A percentile compares a stretch with the other conserved stretches of the same genome.
These are phyloP conservation scores for Microsporum ferrugineum DNA, from an alignment of 2,329 filamentous ascomycete genomes.

Conservation along the genomic window DNA sequence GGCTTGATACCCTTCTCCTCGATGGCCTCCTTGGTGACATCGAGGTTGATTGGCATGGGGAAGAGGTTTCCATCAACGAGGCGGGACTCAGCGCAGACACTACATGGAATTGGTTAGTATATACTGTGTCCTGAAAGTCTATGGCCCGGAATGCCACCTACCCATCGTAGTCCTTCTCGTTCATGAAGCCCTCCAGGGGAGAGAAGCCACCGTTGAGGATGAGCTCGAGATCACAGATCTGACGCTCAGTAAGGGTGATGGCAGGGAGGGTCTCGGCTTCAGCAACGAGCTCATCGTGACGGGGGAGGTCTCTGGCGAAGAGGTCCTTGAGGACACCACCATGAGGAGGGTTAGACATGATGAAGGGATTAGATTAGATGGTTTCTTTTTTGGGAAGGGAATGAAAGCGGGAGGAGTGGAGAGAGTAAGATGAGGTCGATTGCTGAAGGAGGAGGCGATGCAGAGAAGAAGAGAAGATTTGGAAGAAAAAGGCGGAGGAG, in stretches of 20 bases:
- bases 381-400: not conserved
- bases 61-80: slow-evolving; percentile 84
- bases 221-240: slow-evolving; percentile 94
- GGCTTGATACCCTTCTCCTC: slow-evolving; percentile 64
- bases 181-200: slow-evolving; percentile 96
- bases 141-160: slow-evolving; percentile 35
- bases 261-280: slow-evolving; percentile 83
- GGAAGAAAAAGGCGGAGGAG: not conserved
- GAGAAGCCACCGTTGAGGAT: slow-evolving; percentile 97
- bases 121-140: not conserved
- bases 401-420: not conserved
- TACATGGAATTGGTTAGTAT: slow-evolving; percentile 26
- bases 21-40: slow-evolving; percentile 65
- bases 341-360: slow-evolving; percentile 52
- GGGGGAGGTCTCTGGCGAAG: slow-evolving; percentile 78
- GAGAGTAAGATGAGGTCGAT: not conserved
- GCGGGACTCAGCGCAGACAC: slow-evolving; percentile 79
- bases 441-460: not conserved
- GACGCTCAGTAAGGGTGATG: slow-evolving; percentile 76
- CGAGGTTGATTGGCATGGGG: slow-evolving; percentile 92
- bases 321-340: slow-evolving; percentile 97
- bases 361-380: not conserved
- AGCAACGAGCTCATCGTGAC: slow-evolving; percentile 62
- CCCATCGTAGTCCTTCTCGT: slow-evolving; percentile 91
- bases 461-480: not conserved